phyloP scores from a whole-genome alignment of 2,329 filamentous ascomycete genomes.

The Ascochyta koolunga region DNA sequence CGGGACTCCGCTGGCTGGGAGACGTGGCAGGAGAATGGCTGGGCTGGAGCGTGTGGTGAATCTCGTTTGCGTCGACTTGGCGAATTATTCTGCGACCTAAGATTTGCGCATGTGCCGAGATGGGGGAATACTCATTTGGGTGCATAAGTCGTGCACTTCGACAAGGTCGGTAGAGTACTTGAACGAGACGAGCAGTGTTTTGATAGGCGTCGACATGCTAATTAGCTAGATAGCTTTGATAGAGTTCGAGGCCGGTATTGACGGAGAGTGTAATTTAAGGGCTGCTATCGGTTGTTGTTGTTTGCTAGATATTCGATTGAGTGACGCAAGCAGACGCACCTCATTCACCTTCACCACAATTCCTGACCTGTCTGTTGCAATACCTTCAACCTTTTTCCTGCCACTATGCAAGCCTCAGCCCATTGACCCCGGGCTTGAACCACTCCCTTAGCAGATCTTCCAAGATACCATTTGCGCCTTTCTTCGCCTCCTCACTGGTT shows the following conservation, averaged over 20 bases:
- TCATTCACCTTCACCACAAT: not conserved
- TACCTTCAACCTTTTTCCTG: not conserved
- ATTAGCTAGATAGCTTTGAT: not conserved
- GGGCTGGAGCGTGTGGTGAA: not conserved
- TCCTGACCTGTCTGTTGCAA: not conserved
- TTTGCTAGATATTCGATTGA: not conserved
- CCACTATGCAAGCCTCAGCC: slow-evolving; percentile 40
- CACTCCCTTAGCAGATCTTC: slow-evolving; percentile 56
- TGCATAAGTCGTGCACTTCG: not conserved
- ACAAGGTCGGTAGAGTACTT: not conserved
- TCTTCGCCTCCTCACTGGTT: slow-evolving; percentile 51
- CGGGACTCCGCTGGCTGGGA: not conserved
- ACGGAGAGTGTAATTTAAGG: not conserved
- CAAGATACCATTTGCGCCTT: slow-evolving; percentile 54
- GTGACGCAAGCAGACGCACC: not conserved
- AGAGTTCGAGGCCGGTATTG: not conserved
- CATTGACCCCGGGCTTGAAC: slow-evolving; percentile 52
- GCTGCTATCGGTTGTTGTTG: not conserved
- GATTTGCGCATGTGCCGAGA: not conserved
- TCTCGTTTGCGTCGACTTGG: not conserved
- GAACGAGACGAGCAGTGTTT: not conserved
- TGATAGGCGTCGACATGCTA: not conserved
- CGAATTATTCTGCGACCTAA: not conserved
- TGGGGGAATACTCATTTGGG: not conserved
- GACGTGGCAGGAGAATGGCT: not conserved